Evolutionary conservation across 1,284 basidiomycete species (phyloP), one percentile per base, ranked within the genome.

Genomic region (Coniferiporia sulphurascens): DNA sequence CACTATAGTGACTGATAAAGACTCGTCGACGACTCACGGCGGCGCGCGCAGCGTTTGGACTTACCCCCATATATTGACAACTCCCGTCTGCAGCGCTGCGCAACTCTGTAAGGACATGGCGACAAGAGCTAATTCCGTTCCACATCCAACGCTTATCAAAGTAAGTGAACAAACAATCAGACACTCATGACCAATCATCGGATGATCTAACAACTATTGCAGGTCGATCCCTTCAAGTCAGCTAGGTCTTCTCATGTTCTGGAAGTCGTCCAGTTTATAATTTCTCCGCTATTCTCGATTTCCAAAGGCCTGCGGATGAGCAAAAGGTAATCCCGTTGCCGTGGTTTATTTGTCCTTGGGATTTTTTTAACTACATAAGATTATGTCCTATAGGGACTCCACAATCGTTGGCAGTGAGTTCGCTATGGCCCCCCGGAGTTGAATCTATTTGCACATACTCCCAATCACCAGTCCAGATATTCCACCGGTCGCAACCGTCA

Each of bases 341-440:
- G 8, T 46, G n/a, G 3, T 41, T n/a, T 49, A 19, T 32, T 35
- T 27, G 12, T 15, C 22, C 17, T 15, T 41, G 7, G 9, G 7
- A 38, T 19, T 38, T 3, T 44, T 4, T 13, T 53, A 17, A 49
- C 22, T 13, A 55, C 53, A 56, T 44, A 35, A 15, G 54, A 19
- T 32, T 52, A 22, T 48, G 49, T 27, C 21, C 21, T 63, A 8
- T 58, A 86, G 83, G 83, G 84, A 36, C 66, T 87, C 9, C 86
- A 87, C 66, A 88, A 87, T 66, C 82, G 86, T 52, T 88, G 86
- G 86, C 86, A 87, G 85, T 87, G 70, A 70, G 85, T 74, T 15
- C 19, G 10, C 48, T 34, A 27, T 45, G 13, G 35, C 19, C n/a
- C 13, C 32, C 41, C 21, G 17, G 7, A 8, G 7, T 38, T 9